Conservation (phyloP, 345 rosid genomes). For the Dipteronia sinensis region DNA sequence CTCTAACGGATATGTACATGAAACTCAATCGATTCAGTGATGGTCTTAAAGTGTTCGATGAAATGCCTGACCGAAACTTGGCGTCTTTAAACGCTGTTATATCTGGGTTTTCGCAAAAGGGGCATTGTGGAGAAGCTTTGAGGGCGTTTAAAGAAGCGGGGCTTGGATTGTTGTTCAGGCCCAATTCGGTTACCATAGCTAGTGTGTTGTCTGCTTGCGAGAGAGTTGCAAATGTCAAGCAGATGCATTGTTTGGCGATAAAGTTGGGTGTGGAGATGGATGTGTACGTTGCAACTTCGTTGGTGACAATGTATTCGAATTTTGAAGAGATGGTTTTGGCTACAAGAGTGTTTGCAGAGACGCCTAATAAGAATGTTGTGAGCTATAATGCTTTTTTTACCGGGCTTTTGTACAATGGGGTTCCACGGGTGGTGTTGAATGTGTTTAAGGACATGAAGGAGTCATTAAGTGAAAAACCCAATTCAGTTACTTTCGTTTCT, state of each 20-base stretch:
- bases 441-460: constrained; percentile 58
- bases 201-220: constrained; percentile 49
- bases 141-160: constrained; percentile 43
- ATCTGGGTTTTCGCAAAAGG: constrained; percentile 57
- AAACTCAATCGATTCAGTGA: constrained; percentile 30
- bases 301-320: constrained; percentile 53
- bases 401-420: constrained; percentile 53
- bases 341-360: constrained; percentile 46
- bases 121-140: constrained; percentile 40
- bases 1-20: constrained; percentile 49
- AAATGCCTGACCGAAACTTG: constrained; percentile 44
- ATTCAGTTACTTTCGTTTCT: constrained; percentile 48
- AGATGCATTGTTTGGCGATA: constrained; percentile 57
- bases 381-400: constrained; percentile 59
- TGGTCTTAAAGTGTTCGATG: constrained; percentile 44
- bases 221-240: constrained; percentile 35
- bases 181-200: constrained; percentile 61
- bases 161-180: constrained; percentile 33
- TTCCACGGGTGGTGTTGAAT: constrained; percentile 36
- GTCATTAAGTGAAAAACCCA: constrained; percentile 41
- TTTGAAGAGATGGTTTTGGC: constrained; percentile 44
- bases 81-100: constrained; percentile 50
- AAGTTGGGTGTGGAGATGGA: constrained; percentile 57
- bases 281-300: constrained; percentile 57
- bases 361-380: constrained; percentile 49